Percentiles rank a stretch among this genome's conserved stretches.
Conservation (phyloP, 1,284 basidiomycete species). For the Boletellus dicymbophilus region DNA sequence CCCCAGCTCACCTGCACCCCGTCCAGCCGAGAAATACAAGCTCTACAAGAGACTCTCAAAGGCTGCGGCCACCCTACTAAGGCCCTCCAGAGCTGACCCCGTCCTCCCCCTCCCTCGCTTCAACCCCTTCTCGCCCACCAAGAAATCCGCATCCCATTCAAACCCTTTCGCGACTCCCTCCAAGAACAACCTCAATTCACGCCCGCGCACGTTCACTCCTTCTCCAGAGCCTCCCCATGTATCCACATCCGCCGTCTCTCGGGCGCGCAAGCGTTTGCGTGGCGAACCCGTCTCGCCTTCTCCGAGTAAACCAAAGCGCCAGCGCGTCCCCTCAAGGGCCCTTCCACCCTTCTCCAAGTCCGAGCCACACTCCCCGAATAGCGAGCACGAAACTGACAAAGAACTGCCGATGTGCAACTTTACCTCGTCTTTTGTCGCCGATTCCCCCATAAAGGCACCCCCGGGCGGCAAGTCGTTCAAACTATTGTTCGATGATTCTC, state of each 20-base stretch:
- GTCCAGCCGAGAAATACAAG: constrained; percentile 77
- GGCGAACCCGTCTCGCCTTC: constrained; percentile 81
- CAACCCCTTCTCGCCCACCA: constrained; percentile 79
- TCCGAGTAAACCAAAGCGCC: constrained; percentile 72
- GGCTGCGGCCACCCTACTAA: constrained; percentile 40
- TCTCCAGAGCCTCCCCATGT: constrained; percentile 23
- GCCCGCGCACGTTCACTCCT: constrained; percentile 21
- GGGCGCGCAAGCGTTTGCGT: constrained; percentile 76
- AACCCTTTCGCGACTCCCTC: constrained; percentile 62
- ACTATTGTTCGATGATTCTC: constrained; percentile 62
- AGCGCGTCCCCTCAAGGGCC: constrained; percentile 41
- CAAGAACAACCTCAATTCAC: too few species aligned
- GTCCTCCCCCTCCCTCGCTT: constrained; percentile 53
- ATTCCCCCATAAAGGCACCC: constrained; percentile 68
- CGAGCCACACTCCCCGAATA: constrained; percentile 31
- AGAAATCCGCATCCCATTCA: constrained; percentile 40
- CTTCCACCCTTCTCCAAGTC: constrained; percentile 34
- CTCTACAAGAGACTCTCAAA: constrained; percentile 80
- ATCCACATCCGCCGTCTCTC: constrained; percentile 49
- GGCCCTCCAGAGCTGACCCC: constrained; percentile 49
- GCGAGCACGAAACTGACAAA: constrained; percentile 41
- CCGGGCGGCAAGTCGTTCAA: constrained; percentile 60
- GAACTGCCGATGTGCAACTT: constrained; percentile 28
- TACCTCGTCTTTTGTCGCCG: constrained; percentile 57
- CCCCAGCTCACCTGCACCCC: constrained; percentile 10